phyloP scores from a whole-genome alignment of 176 grass and related monocot species.

The Aegilops longissima region DNA sequence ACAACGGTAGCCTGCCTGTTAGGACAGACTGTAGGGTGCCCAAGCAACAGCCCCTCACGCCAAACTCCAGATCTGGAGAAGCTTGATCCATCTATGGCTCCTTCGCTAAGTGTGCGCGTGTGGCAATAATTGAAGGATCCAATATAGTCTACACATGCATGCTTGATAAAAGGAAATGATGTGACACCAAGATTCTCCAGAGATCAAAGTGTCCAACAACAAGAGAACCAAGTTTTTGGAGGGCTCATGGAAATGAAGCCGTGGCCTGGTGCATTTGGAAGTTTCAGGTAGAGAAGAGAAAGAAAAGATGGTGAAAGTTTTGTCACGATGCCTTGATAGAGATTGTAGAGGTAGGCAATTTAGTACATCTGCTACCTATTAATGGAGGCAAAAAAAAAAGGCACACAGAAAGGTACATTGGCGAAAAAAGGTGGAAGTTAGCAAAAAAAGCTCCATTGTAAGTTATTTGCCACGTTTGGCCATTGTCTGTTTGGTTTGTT shows the following conservation, averaged over 20 bases:
- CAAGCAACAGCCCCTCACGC: constrained; percentile 27
- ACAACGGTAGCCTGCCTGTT: constrained; percentile 19
- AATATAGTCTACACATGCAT: constrained; percentile 20
- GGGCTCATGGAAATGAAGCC: not conserved
- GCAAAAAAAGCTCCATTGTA: not conserved
- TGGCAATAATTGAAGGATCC: constrained; percentile 38
- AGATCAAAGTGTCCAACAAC: constrained; percentile 3
- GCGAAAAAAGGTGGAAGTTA: not conserved
- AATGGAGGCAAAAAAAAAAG: not conserved
- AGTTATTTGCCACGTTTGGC: not conserved
- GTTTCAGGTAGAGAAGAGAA: not conserved
- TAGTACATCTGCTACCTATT: not conserved
- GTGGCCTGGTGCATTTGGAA: not conserved
- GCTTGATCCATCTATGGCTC: not conserved
- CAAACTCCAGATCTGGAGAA: constrained; percentile 35
- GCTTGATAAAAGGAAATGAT: not conserved
- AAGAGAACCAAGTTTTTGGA: not conserved
- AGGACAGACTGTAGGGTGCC: constrained; percentile 19
- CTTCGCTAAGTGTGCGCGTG: constrained; percentile 7
- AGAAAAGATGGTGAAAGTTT: not conserved
- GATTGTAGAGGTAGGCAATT: not conserved
- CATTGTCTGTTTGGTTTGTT: not conserved
- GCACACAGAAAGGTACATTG: not conserved
- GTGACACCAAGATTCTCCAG: constrained; percentile 26
- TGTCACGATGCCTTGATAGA: not conserved